Evolutionary conservation across 805 yeast genomes (phyloP), one percentile per base, ranked within the genome.

Genomic region (Ogataea thermomethanolica): DNA sequence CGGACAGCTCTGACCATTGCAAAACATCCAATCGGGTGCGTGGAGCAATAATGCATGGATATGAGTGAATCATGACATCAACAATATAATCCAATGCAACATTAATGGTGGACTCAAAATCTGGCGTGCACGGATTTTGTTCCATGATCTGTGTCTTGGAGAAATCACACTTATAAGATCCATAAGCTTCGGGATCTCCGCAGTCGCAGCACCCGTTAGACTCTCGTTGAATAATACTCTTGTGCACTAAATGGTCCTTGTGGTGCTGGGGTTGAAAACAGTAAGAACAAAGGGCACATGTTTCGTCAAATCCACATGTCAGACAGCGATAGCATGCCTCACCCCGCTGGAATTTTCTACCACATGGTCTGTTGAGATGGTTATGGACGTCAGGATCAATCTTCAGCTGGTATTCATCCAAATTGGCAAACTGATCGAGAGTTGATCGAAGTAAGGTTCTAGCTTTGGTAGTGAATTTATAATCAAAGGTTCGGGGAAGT

Each of bases 131-230:
- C 8, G 81, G 41, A 1, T 48, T 48, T 13, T 44, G 39, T 12
- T 34, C 39, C 9, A 31, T 23, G 10, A 23, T 22, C 5, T 27
- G 33, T 0, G 43, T 20, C 2, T 37, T 40, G 32, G 60, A 62
- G 34, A 70, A 56, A 13, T 68, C 67, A 57, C 95, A 87, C 10
- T 65, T 54, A 30, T 78, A 65, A 1, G 69, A 61, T 11, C 59
- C 60, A 89, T 95, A 88, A 0, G 95, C 95, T 54, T 85, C 95
- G 0, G 79, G 76, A 54, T 88, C 95, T 4, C 96, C 95, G 59
- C 96, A 87, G 55, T 87, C 96, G 58, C 95, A 84, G 13, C 82
- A 84, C 0, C 93, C 93, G 27, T 90, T 76, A 44, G 71, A 83
- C 45, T 78, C 84, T 37, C 85, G 68, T 30, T 76, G 76, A 42